Evolutionary conservation across 2,329 filamentous ascomycete genomes (phyloP).

Genomic region (Penicillium sp.): DNA sequence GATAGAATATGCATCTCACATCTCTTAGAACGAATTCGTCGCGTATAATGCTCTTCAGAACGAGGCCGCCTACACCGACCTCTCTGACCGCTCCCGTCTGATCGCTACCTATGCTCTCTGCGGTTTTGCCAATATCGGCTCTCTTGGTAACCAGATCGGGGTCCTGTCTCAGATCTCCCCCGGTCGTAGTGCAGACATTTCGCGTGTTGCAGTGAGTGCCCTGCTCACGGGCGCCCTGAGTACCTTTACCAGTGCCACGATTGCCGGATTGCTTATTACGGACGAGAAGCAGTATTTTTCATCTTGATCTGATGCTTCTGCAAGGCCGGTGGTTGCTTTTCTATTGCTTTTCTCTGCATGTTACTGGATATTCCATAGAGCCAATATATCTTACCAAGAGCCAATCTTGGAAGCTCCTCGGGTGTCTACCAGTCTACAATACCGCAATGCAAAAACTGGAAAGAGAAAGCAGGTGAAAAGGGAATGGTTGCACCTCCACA

Average conservation of each 20-base stretch:
- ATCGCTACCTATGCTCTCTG: conserved; percentile 85
- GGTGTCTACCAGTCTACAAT: neutral
- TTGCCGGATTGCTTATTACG: conserved; percentile 71
- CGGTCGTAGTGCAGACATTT: conserved; percentile 67
- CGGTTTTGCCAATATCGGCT: conserved; percentile 78
- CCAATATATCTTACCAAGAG: neutral
- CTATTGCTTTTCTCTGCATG: neutral
- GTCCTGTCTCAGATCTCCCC: conserved; percentile 79
- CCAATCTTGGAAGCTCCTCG: neutral
- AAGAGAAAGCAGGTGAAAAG: neutral
- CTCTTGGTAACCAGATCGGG: conserved; percentile 84
- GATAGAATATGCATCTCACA: neutral
- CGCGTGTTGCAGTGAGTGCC: conserved; percentile 69
- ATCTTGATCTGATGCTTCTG: neutral
- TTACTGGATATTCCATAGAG: neutral
- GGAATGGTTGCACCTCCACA: neutral
- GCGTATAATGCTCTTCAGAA: conserved; percentile 60
- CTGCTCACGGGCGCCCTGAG: conserved; percentile 72
- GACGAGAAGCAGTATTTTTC: conserved; percentile 38
- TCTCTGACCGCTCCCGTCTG: conserved; percentile 67
- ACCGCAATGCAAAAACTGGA: neutral
- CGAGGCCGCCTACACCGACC: conserved; percentile 49
- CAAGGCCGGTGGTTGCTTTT: neutral
- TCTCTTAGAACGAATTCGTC: conserved; percentile 66
- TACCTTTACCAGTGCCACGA: conserved; percentile 71